Percentiles rank a stretch among this genome's conserved stretches.
These are phyloP conservation scores for Penicillium bovifimosum DNA, from an alignment of 495 filamentous ascomycete species.

Conservation along the genomic window DNA sequence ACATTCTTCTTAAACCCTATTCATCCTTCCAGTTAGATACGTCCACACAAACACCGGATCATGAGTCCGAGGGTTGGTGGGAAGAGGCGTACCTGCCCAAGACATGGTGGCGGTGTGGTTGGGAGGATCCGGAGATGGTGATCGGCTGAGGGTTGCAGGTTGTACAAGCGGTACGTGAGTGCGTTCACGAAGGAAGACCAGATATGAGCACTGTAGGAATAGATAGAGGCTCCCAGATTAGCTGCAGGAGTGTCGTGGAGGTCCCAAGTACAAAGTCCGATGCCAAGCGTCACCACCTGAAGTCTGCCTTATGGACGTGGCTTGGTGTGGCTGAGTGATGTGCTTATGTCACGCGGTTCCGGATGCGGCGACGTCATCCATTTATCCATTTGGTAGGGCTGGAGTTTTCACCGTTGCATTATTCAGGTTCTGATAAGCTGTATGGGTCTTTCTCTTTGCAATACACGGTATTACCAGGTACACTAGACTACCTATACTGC, in stretches of 20 bases:
- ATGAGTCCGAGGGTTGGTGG: neutral
- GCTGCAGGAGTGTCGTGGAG: neutral
- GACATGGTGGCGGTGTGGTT: constrained; percentile 47
- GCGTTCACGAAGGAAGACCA: neutral
- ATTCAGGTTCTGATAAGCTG: neutral
- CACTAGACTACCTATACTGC: no score
- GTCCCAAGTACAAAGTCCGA: neutral
- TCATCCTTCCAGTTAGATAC: neutral
- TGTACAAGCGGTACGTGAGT: neutral
- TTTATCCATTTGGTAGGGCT: constrained; percentile 8
- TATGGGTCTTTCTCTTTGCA: neutral
- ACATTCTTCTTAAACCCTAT: constrained; percentile 98
- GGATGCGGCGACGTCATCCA: constrained; percentile 24
- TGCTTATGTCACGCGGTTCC: constrained; percentile 10
- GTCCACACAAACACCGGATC: constrained; percentile 1
- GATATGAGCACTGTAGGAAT: neutral
- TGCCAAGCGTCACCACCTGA: neutral
- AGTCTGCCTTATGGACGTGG: neutral
- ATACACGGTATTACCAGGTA: neutral
- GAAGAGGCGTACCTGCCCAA: constrained; percentile 51
- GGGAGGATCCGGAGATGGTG: neutral
- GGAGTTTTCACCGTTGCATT: neutral
- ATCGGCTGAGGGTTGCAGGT: neutral
- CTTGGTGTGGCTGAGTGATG: constrained; percentile 7
- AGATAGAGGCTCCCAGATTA: neutral